These are phyloP conservation scores for Magnolia changhungtana DNA, from an alignment of 164 flowering plant species.

Conservation along the genomic window DNA sequence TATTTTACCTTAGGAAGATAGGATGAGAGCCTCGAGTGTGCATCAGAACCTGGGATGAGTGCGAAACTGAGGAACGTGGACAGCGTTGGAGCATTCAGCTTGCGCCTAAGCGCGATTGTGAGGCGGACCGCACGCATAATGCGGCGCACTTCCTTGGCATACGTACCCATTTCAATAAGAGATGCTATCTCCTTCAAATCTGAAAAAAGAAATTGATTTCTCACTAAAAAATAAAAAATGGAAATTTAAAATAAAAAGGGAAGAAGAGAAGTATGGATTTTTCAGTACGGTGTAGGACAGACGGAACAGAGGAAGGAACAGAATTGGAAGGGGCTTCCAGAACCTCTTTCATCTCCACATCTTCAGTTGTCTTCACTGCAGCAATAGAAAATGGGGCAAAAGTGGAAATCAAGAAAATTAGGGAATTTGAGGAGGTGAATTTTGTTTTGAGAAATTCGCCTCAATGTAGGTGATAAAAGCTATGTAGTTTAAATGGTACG, in stretches of 20 bases:
- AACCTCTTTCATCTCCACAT: constrained; percentile 78
- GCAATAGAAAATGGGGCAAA: background rate
- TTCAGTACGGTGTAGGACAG: constrained; percentile 60
- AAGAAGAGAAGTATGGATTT: background rate
- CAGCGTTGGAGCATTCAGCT: constrained; percentile 56
- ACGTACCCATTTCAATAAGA: constrained; percentile 68
- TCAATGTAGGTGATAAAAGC: no score
- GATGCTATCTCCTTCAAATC: constrained; percentile 81
- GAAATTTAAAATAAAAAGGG: background rate
- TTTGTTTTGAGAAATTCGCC: no score
- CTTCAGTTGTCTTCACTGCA: constrained; percentile 52
- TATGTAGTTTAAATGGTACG: no score
- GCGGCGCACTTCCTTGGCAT: constrained; percentile 64
- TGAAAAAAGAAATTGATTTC: constrained; percentile 14
- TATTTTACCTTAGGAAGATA: constrained; percentile 76
- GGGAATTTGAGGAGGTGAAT: no score
- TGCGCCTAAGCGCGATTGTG: constrained; percentile 61
- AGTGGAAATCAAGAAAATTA: no score
- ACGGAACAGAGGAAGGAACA: constrained; percentile 35
- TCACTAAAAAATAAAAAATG: background rate
- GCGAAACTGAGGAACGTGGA: constrained; percentile 55
- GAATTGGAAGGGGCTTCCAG: constrained; percentile 54
- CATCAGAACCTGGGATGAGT: constrained; percentile 70
- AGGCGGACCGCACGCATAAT: constrained; percentile 66
- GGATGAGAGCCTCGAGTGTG: constrained; percentile 43